Evolutionary conservation across 352 stramenopile genomes (phyloP).

Genomic region (Phytophthora citricola): DNA sequence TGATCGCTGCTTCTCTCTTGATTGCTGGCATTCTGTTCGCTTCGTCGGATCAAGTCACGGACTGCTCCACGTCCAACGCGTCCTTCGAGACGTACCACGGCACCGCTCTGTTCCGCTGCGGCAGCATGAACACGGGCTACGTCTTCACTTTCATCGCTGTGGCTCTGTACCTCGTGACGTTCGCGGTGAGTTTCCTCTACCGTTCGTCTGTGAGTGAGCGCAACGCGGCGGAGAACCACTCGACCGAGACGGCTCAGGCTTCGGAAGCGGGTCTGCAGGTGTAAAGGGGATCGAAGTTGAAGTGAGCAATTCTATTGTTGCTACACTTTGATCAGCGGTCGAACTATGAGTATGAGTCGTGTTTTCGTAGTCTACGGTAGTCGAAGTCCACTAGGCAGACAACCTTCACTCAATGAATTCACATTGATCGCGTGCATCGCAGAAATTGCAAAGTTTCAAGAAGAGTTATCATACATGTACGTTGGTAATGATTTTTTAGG

Average conservation of each 20-base stretch:
- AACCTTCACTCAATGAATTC: slow-evolving; percentile 13
- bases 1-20: slow-evolving; percentile 39
- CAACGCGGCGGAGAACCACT: slow-evolving; percentile 26
- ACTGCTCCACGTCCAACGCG: slow-evolving; percentile 45
- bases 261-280: slow-evolving; percentile 30
- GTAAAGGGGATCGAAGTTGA: slow-evolving; percentile 23
- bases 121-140: slow-evolving; percentile 46
- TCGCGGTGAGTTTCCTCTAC: slow-evolving; percentile 42
- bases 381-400: neutral
- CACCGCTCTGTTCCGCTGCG: slow-evolving; percentile 46
- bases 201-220: slow-evolving; percentile 19
- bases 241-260: slow-evolving; percentile 14
- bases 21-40: slow-evolving; percentile 48
- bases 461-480: too few relatives aligned
- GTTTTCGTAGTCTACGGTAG: slow-evolving; percentile 2
- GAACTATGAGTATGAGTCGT: slow-evolving; percentile 11
- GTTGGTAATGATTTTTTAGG: neutral
- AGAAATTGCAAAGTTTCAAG: too few relatives aligned
- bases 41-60: slow-evolving; percentile 37
- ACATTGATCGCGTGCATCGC: too few relatives aligned
- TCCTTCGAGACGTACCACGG: slow-evolving; percentile 40
- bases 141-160: slow-evolving; percentile 51
- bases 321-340: slow-evolving; percentile 3
- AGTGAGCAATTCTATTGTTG: slow-evolving; percentile 2
- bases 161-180: slow-evolving; percentile 40